Base-by-base conservation (phyloP, 352 stramenopile genomes). In the Globisporangium nunn region DNA sequence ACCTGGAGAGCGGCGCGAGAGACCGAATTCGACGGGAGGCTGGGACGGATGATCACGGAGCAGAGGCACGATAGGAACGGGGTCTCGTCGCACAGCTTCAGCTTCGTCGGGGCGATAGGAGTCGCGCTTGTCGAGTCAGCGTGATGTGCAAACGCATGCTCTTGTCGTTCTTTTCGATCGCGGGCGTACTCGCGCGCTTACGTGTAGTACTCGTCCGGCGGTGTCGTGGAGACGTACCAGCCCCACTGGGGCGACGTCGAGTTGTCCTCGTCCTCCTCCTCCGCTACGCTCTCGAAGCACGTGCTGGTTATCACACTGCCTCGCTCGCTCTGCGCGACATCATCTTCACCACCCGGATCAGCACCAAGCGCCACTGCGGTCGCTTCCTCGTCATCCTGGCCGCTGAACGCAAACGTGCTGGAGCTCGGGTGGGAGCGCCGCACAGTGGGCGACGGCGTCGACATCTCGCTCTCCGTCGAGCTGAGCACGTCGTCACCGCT, bases 211-310 rank as follows among this genome's bases (percentile, higher is more conserved):
- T 91, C 81, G 37, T 89, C 79, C 17, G 81, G 81, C 3, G 81
- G 81, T 5, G 81, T 91, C 17, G 74, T 88, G 29, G 81, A 91
- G 39, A 91, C 81, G 56, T 91, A 91, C 81, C 81, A 91, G 30
- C 81, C 81, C 81, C 81, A 91, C 45, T 89, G 78, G 1, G 81
- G 81, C 8, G 81, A 91, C 8, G 64, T 62, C 12, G 63, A 66
- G 41, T 70, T 63, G 35, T 77, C 68, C 56, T 83, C 71, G 4
- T n/a, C n/a, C n/a, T 74, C 68, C 11, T 67, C 63, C 59, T 79
- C 64, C 10, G 52, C 28, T 35, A 59, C 54, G n/a, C 54, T 59
- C 45, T 59, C 54, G 12, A 59, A 47, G 6, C 45, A 33, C 14
- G 46, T 23, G 6, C 23, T 49, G 23, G 18, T 49, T 35, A 15